Evolutionary conservation across 1,284 basidiomycete species (phyloP), one percentile per base, ranked within the genome.

Genomic region (Xerocomus minutiporus): DNA sequence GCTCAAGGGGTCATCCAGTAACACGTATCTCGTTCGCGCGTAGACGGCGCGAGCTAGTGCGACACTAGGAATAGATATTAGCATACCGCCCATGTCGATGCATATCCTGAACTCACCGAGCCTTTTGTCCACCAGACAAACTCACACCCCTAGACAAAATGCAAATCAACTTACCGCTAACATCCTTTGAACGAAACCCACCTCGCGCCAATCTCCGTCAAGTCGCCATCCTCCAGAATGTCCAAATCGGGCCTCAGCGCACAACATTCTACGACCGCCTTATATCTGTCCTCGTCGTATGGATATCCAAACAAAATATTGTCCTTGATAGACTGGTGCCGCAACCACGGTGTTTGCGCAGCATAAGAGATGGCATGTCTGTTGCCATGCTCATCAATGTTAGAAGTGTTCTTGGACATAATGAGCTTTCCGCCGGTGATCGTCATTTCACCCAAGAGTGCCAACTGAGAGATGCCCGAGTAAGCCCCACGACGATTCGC

Each of bases 261-360:
- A 60, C 89, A 91, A 38, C 73, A 75, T 46, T 82, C 78, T 6
- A 86, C 60, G 42, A 77, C 77, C 0, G 59, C 60, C 11, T 70
- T 55, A 50, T 79, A 79, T 23, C 75, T 66, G 40, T 66, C 63
- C 48, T 75, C 68, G 36, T 80, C 73, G 48, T 64, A 73, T 3
- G 67, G 67, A n/a, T 61, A 63, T 1, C 76, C 78, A 55, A 79
- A 80, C 7, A 79, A 58, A 47, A 80, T 77, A 53, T 79, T 79
- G 25, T 77, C 74, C 52, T 63, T 70, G 58, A 75, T 71, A 2
- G 66, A 64, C 32, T 68, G 64, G 38, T 74, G 80, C 47, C 82
- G 76, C 32, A 87, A 67, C 81, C 81, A 86, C 0, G 83, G 76
- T 0, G 76, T 76, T 61, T 86, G 84, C 3, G 79, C 74, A 34